phyloP scores from a whole-genome alignment of 768 basidiomycete species.

The Termitomyces sp. region DNA sequence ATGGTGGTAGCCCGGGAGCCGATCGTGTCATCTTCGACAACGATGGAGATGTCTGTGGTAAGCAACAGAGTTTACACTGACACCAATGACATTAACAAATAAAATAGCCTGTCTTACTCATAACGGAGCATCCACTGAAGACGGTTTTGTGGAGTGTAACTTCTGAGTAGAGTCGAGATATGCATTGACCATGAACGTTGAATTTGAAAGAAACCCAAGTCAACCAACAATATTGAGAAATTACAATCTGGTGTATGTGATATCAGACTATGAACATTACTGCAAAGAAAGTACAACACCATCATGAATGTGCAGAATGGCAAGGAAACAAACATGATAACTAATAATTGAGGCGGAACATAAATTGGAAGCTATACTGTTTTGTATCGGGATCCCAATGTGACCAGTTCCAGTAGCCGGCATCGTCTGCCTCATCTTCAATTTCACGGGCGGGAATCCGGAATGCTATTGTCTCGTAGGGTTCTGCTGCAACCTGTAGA shows the following conservation, averaged over 20 bases:
- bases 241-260: background rate
- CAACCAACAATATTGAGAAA: background rate
- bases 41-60: constrained; percentile 19
- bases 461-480: constrained; percentile 99
- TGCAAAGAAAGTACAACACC: constrained; percentile 15
- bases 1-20: constrained; percentile 21
- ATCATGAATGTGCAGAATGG: background rate
- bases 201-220: no score
- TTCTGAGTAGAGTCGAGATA: constrained; percentile 9
- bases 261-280: background rate
- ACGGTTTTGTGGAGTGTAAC: constrained; percentile 21
- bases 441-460: constrained; percentile 96
- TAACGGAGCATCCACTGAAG: constrained; percentile 18
- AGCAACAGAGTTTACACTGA: background rate
- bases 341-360: constrained; percentile 66
- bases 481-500: constrained; percentile 91
- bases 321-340: background rate
- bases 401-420: constrained; percentile 94
- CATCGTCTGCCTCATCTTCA: constrained; percentile 89
- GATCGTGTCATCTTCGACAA: constrained; percentile 25
- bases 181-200: background rate
- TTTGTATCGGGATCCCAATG: constrained; percentile 99
- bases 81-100: background rate
- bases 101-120: constrained; percentile 22
- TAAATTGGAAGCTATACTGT: constrained; percentile 96